phyloP scores from a whole-genome alignment of 169 alveolate genomes.

The Besnoitia besnoiti region DNA sequence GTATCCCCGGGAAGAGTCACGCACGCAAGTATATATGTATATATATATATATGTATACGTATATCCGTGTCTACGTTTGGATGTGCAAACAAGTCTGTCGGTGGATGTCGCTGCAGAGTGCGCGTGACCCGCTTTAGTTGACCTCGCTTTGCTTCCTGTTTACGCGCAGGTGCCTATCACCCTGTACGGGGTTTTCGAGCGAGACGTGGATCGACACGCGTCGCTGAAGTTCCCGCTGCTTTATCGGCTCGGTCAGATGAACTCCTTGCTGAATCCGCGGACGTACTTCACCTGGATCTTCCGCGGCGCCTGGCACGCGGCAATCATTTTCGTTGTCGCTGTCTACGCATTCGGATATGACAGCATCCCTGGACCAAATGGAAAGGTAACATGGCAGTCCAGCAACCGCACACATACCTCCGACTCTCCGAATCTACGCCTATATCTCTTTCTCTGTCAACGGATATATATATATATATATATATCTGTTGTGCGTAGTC shows the following conservation, averaged over 20 bases:
- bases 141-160: background rate
- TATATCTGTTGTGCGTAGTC: background rate
- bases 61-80: background rate
- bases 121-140: too few species aligned
- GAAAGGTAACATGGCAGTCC: background rate
- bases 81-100: too few species aligned
- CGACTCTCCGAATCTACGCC: too few species aligned
- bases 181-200: conserved; percentile 46
- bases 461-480: background rate
- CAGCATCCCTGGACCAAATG: background rate
- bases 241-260: conserved; percentile 24
- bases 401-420: background rate
- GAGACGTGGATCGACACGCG: conserved; percentile 8
- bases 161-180: conserved; percentile 27
- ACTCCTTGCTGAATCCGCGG: background rate
- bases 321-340: conserved; percentile 67
- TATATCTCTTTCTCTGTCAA: too few species aligned
- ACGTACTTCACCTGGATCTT: conserved; percentile 65
- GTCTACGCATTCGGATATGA: conserved; percentile 14
- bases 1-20: background rate
- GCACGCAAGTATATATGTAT: background rate
- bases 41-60: background rate
- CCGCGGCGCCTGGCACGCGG: conserved; percentile 75
- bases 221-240: conserved; percentile 34
- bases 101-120: too few species aligned